Evolutionary conservation across 768 basidiomycete genomes (phyloP).

Genomic region (Boletus tomentosulus): DNA sequence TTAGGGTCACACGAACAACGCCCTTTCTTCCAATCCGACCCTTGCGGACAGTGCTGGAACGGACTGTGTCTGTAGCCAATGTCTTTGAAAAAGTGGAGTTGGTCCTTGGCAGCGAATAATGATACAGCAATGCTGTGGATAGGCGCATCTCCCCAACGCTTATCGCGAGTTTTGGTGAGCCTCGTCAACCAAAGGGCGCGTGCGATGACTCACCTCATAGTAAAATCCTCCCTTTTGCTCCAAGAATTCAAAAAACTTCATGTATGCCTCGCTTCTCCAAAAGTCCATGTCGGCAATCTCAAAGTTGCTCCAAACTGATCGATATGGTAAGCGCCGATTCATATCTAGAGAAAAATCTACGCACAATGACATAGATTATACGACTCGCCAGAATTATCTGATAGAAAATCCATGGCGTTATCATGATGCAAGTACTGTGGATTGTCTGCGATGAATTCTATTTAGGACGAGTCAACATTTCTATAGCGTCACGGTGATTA

Average conservation of each 20-base stretch:
- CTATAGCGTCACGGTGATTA: conserved; percentile 20
- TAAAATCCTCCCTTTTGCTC: conserved; percentile 84
- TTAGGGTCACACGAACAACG: conserved; percentile 82
- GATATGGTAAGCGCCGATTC: neutral
- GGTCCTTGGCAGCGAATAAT: conserved; percentile 81
- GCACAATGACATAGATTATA: conserved; percentile 67
- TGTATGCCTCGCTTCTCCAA: conserved; percentile 81
- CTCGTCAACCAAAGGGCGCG: neutral
- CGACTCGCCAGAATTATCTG: conserved; percentile 58
- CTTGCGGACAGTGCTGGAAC: conserved; percentile 89
- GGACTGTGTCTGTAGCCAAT: conserved; percentile 92
- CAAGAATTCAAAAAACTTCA: conserved; percentile 77
- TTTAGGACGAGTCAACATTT: conserved; percentile 33
- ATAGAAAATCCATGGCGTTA: conserved; percentile 63
- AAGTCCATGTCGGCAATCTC: conserved; percentile 85
- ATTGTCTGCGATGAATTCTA: conserved; percentile 52
- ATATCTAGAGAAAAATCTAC: conserved; percentile 10
- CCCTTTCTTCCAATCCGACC: conserved; percentile 66
- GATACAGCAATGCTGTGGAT: conserved; percentile 90
- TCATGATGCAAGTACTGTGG: conserved; percentile 52
- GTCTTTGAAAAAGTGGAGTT: conserved; percentile 93
- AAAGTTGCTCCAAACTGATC: conserved; percentile 86
- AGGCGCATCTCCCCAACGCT: conserved; percentile 95
- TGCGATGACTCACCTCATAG: conserved; percentile 55
- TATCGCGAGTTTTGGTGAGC: conserved; percentile 4